Base-by-base conservation (phyloP, 805 yeast species). In the Cyberlindnera bimundalis region DNA sequence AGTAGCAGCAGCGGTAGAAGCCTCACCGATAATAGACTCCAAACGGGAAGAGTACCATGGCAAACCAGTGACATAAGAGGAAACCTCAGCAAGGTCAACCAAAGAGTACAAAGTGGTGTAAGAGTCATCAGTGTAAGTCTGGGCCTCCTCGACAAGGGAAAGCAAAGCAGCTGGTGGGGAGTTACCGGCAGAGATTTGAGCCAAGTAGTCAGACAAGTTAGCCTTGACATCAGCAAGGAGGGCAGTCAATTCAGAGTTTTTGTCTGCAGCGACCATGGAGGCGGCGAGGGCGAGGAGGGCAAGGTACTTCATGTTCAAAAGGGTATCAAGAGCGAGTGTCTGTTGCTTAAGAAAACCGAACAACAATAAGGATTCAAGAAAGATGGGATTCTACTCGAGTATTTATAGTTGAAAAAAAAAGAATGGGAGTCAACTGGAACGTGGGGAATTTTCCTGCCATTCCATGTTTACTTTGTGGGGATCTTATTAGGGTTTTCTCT, bases 41-140 rank as follows among this genome's bases (percentile, higher is more conserved):
- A 52, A 30, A 47, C 56, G 48, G 24, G 51, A 41, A 10, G 53
- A 50, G 44, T 48, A 63, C 67, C 67, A 63, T 47, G 66, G 64
- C 35, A 63, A 52, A 25, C 54, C 57, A 19, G 62, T 43, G 8
- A 61, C 34, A 16, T 31, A 31, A 14, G 34, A 31, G 14, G 34
- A 9, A 21, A 31, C 53, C 14, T 48, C 53, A 36, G 39, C 26
- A 39, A 47, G 42, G 45, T 62, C 60, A 33, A 64, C 48, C 39
- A 46, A 39, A 20, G 36, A 13, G 47, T 47, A 61, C 43, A 64
- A 50, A 28, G 64, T 45, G 40, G 67, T 63, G 51, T 55, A 62
- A 15, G 59, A 50, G 25, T 59, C 58, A 37, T 64, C 64, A n/a
- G 59, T 62, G 49, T 59, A 62, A 26, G 67, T 60, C 16, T 49